Percentiles rank a stretch among this genome's conserved stretches.
These are phyloP conservation scores for Crassisporium funariophilum DNA, from an alignment of 768 basidiomycete species.

Conservation along the genomic window DNA sequence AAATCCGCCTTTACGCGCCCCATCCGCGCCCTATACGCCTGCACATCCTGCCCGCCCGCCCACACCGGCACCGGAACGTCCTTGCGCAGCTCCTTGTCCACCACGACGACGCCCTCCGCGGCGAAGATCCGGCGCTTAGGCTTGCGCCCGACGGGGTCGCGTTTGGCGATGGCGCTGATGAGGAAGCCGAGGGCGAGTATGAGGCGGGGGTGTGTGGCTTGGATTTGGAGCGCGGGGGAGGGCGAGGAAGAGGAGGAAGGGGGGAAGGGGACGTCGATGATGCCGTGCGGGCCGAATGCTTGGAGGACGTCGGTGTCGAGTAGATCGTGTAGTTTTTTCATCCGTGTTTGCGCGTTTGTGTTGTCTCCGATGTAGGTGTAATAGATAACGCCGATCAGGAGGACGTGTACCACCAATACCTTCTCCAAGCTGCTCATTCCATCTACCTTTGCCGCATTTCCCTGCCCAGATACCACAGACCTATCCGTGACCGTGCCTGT, in stretches of 20 bases:
- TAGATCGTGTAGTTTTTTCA: slow-evolving; percentile 63
- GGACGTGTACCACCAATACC: slow-evolving; percentile 52
- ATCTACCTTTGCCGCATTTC: neutral
- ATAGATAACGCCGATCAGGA: slow-evolving; percentile 63
- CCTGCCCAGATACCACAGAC: no score
- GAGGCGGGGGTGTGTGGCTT: slow-evolving; percentile 68
- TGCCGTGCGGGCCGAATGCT: slow-evolving; percentile 34
- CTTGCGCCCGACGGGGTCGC: slow-evolving; percentile 72
- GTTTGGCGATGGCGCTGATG: slow-evolving; percentile 64
- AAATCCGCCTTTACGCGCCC: slow-evolving; percentile 72
- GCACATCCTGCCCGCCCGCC: slow-evolving; percentile 53
- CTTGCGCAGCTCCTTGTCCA: slow-evolving; percentile 48
- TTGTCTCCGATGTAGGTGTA: slow-evolving; percentile 61
- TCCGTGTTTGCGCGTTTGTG: slow-evolving; percentile 46
- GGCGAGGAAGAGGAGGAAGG: slow-evolving; percentile 38
- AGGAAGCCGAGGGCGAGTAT: slow-evolving; percentile 68
- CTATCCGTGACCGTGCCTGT: no score
- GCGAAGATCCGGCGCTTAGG: slow-evolving; percentile 76
- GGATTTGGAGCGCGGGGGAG: slow-evolving; percentile 54
- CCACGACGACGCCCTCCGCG: slow-evolving; percentile 54
- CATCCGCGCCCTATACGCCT: slow-evolving; percentile 49
- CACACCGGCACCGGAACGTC: slow-evolving; percentile 57
- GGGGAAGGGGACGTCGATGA: slow-evolving; percentile 31
- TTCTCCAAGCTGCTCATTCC: slow-evolving; percentile 21
- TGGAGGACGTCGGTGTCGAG: slow-evolving; percentile 60